Conservation (phyloP, 2,329 filamentous ascomycete species). For the Curvularia lunata region DNA sequence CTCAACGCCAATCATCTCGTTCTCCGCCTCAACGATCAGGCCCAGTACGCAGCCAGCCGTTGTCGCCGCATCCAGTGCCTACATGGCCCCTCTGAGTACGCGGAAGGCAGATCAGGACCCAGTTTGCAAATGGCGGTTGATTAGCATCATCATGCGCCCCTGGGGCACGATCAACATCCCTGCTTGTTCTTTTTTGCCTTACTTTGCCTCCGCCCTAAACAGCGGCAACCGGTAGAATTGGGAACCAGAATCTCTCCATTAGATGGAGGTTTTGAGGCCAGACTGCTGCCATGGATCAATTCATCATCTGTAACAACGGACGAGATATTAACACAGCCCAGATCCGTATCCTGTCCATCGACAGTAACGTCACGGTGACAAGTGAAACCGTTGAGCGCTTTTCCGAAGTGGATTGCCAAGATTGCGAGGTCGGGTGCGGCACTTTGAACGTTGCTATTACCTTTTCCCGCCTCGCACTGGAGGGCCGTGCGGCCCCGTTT, state of each 20-base stretch:
- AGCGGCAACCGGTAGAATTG: conserved; percentile 8
- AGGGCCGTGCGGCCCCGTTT: conserved; percentile 5
- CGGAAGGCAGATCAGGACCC: conserved; percentile 18
- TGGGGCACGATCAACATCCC: conserved; percentile 20
- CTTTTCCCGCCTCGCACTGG: conserved; percentile 7
- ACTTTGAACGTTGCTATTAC: conserved; percentile 8
- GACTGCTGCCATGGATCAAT: background rate
- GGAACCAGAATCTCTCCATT: background rate
- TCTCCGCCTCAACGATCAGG: background rate
- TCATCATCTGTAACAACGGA: background rate
- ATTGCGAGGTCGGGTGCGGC: conserved; percentile 15
- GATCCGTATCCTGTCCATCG: background rate
- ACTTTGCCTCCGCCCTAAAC: conserved; percentile 12
- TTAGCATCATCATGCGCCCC: conserved; percentile 23
- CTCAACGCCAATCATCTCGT: conserved; percentile 15
- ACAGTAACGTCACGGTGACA: conserved; percentile 3
- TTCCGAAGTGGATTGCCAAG: background rate
- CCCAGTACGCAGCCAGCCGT: conserved; percentile 2
- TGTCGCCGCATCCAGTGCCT: conserved; percentile 11
- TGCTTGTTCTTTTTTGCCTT: conserved; percentile 10
- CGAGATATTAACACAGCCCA: background rate
- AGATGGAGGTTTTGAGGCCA: background rate
- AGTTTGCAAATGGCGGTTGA: conserved; percentile 18
- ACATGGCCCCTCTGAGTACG: conserved; percentile 3
- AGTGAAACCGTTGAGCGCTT: conserved; percentile 12